Percentiles rank a stretch among this genome's conserved stretches.
phyloP scores from a whole-genome alignment of 305 asterid species.

The Lippia alba region DNA sequence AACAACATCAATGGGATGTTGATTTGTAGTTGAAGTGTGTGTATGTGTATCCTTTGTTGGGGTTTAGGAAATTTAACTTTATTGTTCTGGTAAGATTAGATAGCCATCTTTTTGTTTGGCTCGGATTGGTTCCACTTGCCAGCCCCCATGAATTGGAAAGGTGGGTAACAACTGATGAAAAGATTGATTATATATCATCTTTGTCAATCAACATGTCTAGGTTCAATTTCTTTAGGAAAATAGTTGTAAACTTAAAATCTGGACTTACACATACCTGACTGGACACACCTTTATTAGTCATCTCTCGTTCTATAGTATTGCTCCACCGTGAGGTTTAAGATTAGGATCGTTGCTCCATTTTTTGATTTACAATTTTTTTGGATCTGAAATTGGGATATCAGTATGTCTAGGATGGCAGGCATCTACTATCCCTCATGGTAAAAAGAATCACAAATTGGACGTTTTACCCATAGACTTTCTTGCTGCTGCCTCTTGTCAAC shows the following conservation, averaged over 20 bases:
- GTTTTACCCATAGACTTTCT: background rate
- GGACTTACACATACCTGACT: background rate
- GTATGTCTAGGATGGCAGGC: background rate
- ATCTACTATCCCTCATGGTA: background rate
- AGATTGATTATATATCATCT: background rate
- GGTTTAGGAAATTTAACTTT: conserved; percentile 1
- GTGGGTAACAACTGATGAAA: conserved; percentile 1
- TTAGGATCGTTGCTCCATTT: background rate
- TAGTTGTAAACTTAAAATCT: conserved; percentile 12
- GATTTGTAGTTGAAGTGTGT: conserved; percentile 20
- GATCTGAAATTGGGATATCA: background rate
- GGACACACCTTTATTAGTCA: background rate
- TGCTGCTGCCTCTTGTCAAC: background rate
- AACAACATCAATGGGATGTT: background rate
- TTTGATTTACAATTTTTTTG: background rate
- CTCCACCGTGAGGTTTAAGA: background rate
- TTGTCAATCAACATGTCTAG: background rate
- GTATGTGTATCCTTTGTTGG: no score
- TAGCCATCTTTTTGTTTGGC: background rate
- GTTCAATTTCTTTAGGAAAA: conserved; percentile 10
- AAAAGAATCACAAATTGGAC: no score
- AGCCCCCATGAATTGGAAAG: background rate
- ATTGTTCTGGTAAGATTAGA: background rate
- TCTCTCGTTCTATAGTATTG: background rate
- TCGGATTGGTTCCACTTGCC: conserved; percentile 1